Percentiles rank a stretch among this genome's conserved stretches.
Conservation (phyloP, 116 monocot species). For the Iris pallida region DNA sequence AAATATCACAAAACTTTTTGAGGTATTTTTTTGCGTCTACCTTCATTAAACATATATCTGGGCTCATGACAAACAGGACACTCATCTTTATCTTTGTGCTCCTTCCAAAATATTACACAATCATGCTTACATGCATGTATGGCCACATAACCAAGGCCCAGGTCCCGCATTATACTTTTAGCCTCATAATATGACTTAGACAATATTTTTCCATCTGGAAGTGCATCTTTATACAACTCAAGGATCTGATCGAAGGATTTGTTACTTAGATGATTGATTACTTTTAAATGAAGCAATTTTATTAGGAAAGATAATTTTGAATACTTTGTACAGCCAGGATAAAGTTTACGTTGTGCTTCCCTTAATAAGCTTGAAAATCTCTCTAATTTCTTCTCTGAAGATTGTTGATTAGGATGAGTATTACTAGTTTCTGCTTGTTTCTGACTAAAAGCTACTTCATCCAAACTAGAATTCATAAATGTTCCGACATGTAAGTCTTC, state of each 20-base stretch:
- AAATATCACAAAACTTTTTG: conserved; percentile 12
- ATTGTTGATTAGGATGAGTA: neutral
- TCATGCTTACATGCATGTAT: neutral
- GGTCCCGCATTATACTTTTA: neutral
- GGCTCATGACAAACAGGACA: neutral
- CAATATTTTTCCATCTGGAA: neutral
- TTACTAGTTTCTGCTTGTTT: neutral
- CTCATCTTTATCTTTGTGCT: neutral
- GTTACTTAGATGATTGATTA: neutral
- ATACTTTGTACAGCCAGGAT: neutral
- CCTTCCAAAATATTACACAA: neutral
- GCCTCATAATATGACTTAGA: neutral
- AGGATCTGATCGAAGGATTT: neutral
- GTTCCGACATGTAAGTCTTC: no score
- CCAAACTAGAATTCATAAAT: neutral
- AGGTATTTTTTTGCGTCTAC: neutral
- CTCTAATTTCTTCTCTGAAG: neutral
- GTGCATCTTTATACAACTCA: neutral
- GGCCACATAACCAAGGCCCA: neutral
- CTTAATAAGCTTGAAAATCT: neutral
- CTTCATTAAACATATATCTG: neutral
- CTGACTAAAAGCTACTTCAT: neutral
- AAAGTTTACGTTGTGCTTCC: neutral
- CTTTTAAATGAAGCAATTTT: neutral
- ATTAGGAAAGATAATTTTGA: neutral